Conservation (phyloP, 2,329 filamentous ascomycete species). For the Venturia effusa region DNA sequence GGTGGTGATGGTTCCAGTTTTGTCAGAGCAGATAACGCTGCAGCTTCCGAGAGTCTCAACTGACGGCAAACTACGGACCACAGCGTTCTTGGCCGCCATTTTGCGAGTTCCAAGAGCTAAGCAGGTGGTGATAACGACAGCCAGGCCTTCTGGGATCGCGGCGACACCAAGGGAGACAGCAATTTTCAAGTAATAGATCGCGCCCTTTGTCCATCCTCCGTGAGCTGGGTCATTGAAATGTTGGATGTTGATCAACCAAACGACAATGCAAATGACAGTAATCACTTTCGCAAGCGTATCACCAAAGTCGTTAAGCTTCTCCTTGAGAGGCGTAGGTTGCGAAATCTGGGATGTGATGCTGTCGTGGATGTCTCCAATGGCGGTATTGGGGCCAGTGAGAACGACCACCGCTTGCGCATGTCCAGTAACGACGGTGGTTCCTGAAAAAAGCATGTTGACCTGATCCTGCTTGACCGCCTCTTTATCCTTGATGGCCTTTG, state of each 20-base stretch:
- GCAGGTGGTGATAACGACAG: conserved; percentile 98
- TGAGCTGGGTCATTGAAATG: conserved; percentile 94
- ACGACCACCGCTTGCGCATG: conserved; percentile 87
- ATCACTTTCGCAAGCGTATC: conserved; percentile 96
- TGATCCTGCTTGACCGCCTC: conserved; percentile 96
- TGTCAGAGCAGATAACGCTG: conserved; percentile 99
- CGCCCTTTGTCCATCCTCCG: conserved; percentile 88
- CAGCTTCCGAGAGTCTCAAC: conserved; percentile 98
- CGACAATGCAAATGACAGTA: conserved; percentile 87
- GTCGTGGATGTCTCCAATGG: conserved; percentile 97
- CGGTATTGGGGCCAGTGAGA: conserved; percentile 78
- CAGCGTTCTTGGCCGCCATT: conserved; percentile 97
- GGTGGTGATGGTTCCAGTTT: conserved; percentile 94
- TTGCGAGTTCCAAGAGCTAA: conserved; percentile 91
- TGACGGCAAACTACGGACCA: conserved; percentile 89
- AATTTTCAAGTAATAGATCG: conserved; percentile 99
- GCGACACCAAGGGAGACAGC: conserved; percentile 96
- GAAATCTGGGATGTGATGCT: conserved; percentile 98
- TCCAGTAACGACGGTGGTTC: conserved; percentile 91
- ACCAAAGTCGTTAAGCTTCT: conserved; percentile 98
- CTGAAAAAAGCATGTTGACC: conserved; percentile 95
- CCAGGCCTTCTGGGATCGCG: conserved; percentile 92
- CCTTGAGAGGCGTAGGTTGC: conserved; percentile 90
- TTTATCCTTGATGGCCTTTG: conserved; percentile 55
- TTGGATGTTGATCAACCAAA: conserved; percentile 97